Conservation (phyloP, 768 basidiomycete genomes). For the Guyanaporus albipodus region DNA sequence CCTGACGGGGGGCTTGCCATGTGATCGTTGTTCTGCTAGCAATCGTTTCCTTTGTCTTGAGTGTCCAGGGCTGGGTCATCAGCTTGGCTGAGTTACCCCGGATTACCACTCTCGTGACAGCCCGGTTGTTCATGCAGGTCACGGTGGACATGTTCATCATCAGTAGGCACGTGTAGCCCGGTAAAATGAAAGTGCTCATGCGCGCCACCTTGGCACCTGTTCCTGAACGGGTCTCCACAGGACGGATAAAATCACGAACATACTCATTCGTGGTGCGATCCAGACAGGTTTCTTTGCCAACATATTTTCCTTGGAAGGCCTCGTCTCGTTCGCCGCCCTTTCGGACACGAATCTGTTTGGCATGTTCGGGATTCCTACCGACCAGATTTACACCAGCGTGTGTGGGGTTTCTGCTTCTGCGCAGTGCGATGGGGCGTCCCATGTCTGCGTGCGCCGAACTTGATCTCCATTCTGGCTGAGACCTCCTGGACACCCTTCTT, state of each 20-base stretch:
- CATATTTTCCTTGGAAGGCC: not conserved
- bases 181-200: too few species aligned
- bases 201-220: not conserved
- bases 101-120: constrained; percentile 41
- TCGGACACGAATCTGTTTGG: constrained; percentile 33
- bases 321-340: constrained; percentile 23
- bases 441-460: not conserved
- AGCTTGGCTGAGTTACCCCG: constrained; percentile 37
- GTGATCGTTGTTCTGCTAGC: constrained; percentile 38
- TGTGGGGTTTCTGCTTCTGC: too few species aligned
- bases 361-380: constrained; percentile 39
- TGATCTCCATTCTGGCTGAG: not conserved
- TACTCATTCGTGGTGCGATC: not conserved
- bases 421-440: not conserved
- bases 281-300: not conserved
- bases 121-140: constrained; percentile 46
- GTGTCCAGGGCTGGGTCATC: constrained; percentile 42
- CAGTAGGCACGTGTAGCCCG: not conserved
- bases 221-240: not conserved
- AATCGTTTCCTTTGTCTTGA: constrained; percentile 38
- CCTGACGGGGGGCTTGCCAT: too few species aligned
- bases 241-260: not conserved
- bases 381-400: constrained; percentile 47
- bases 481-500: constrained; percentile 9
- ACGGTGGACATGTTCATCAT: constrained; percentile 36